A percentile compares a stretch with the other conserved stretches of the same genome.
These are phyloP conservation scores for Quercus bicolor DNA, from an alignment of 306 rosid genomes.

Conservation along the genomic window DNA sequence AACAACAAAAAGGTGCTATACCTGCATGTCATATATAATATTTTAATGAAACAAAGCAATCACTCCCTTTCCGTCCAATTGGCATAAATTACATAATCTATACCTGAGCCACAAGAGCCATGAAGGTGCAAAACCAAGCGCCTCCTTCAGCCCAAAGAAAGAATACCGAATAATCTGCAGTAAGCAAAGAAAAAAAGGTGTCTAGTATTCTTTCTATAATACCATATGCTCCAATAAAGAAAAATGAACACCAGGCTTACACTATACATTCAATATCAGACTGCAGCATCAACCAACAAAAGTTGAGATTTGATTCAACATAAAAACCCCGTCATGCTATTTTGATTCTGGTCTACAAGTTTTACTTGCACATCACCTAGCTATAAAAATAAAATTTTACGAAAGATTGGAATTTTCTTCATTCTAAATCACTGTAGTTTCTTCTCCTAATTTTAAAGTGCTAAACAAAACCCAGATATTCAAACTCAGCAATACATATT, in stretches of 20 bases:
- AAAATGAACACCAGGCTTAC: neutral
- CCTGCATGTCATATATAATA: slow-evolving; percentile 37
- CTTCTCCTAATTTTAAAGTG: neutral
- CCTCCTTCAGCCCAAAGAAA: slow-evolving; percentile 76
- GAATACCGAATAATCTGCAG: slow-evolving; percentile 72
- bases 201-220: neutral
- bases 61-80: neutral
- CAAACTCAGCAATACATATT: neutral
- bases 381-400: neutral
- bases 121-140: slow-evolving; percentile 67
- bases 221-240: neutral
- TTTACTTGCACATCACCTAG: neutral
- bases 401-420: neutral
- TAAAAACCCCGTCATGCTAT: neutral
- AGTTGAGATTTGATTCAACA: neutral
- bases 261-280: neutral
- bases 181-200: neutral
- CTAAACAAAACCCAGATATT: neutral
- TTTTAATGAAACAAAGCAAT: neutral
- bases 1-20: slow-evolving; percentile 66
- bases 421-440: neutral
- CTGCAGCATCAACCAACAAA: neutral
- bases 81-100: neutral
- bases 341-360: neutral
- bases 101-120: slow-evolving; percentile 94